phyloP scores from a whole-genome alignment of 2,329 filamentous ascomycete species.

The Trichophyton rubrum region DNA sequence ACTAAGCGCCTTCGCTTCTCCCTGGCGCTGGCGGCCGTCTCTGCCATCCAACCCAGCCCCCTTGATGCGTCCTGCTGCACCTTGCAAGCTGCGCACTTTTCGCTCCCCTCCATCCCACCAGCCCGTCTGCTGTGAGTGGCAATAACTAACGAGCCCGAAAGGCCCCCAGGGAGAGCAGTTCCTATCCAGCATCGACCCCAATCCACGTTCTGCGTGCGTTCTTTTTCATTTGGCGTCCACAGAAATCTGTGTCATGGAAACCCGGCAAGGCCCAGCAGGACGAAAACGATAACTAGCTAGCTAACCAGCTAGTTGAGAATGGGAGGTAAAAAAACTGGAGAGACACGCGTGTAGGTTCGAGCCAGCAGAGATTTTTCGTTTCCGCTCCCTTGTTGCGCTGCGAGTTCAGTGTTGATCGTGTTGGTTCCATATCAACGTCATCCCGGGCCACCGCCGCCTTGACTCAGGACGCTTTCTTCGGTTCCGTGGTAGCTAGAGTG shows the following conservation, averaged over 20 bases:
- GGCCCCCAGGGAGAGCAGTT: neutral
- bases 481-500: neutral
- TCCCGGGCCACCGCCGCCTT: neutral
- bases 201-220: neutral
- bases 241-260: neutral
- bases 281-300: too few species aligned
- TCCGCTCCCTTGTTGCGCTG: neutral
- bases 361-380: neutral
- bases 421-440: neutral
- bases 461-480: neutral
- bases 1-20: neutral
- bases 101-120: neutral
- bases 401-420: neutral
- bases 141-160: neutral
- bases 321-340: neutral
- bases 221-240: neutral
- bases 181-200: slow-evolving; percentile 1
- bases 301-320: neutral
- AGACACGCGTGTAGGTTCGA: neutral
- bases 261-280: neutral
- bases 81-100: neutral
- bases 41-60: too few species aligned
- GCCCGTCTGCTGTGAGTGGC: neutral
- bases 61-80: neutral
- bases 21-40: neutral